Percentiles rank a stretch among this genome's conserved stretches.
Evolutionary conservation across 2,329 filamentous ascomycete genomes (phyloP).

Genomic region (Botryotinia globosa): DNA sequence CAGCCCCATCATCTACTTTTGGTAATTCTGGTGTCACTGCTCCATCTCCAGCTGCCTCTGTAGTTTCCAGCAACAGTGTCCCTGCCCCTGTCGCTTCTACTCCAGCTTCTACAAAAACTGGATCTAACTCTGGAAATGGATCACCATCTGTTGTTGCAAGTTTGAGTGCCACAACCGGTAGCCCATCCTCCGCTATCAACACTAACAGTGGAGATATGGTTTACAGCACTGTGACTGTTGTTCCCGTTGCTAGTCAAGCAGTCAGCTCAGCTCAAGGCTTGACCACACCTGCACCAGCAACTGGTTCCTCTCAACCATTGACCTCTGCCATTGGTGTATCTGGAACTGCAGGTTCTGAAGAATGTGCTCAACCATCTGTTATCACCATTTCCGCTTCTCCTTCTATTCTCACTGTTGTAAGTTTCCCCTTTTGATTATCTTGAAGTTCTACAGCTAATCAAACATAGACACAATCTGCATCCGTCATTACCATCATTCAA

Average conservation of each 20-base stretch:
- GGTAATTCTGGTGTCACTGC: neutral
- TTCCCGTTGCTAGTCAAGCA: conserved; percentile 17
- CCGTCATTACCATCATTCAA: conserved; percentile 7
- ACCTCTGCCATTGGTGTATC: neutral
- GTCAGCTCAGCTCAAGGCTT: neutral
- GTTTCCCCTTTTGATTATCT: neutral
- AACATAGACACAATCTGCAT: conserved; percentile 9
- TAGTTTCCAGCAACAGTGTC: neutral
- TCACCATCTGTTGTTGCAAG: conserved; percentile 9
- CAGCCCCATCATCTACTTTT: neutral
- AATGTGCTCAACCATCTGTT: conserved; percentile 13
- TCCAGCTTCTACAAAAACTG: neutral
- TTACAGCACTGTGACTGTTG: conserved; percentile 12
- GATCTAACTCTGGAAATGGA: conserved; percentile 4
- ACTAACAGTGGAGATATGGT: neutral
- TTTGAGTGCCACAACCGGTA: neutral
- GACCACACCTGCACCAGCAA: neutral
- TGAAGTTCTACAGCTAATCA: neutral
- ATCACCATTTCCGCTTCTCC: conserved; percentile 8
- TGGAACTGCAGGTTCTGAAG: neutral
- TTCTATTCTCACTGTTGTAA: conserved; percentile 14
- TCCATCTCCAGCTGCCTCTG: conserved; percentile 1
- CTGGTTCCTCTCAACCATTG: conserved; percentile 4
- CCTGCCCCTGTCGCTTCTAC: neutral
- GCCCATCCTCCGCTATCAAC: neutral